Percentiles rank a stretch among this genome's conserved stretches.
Conservation (phyloP, 176 grass and related monocot species). For the Areca catechu region DNA sequence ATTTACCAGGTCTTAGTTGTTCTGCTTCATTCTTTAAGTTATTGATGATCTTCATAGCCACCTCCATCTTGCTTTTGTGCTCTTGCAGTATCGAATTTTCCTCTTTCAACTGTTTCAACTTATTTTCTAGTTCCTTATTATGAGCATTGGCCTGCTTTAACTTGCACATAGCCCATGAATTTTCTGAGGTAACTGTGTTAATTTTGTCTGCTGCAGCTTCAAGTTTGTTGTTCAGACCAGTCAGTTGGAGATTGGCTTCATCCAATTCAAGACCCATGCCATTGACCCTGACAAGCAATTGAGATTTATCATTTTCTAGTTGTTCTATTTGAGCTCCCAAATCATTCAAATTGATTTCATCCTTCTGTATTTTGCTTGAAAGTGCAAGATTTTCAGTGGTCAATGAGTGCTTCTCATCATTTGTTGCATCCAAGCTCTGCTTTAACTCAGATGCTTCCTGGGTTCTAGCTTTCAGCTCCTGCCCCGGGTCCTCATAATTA, state of each 20-base stretch:
- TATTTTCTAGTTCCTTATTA: conserved; percentile 26
- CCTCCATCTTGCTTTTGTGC: neutral
- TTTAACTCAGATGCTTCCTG: neutral
- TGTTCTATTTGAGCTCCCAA: conserved; percentile 28
- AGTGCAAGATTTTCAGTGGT: neutral
- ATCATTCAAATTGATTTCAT: neutral
- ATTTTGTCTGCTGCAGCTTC: conserved; percentile 32
- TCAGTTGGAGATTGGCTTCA: neutral
- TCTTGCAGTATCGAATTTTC: conserved; percentile 22
- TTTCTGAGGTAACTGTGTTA: conserved; percentile 17
- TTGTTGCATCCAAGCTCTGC: neutral
- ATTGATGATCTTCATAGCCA: conserved; percentile 6
- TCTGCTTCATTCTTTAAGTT: neutral
- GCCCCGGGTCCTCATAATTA: conserved; percentile 32
- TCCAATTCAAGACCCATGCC: neutral
- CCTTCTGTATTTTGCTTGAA: neutral
- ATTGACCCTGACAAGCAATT: neutral
- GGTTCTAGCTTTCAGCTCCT: neutral
- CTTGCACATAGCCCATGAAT: conserved; percentile 17
- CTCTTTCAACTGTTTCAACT: conserved; percentile 30
- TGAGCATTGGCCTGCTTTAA: neutral
- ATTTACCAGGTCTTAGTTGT: neutral
- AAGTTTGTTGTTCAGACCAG: conserved; percentile 27
- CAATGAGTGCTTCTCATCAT: neutral
- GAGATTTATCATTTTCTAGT: conserved; percentile 3